These are phyloP conservation scores for Scleroderma bovista DNA, from an alignment of 768 basidiomycete genomes.

Conservation along the genomic window DNA sequence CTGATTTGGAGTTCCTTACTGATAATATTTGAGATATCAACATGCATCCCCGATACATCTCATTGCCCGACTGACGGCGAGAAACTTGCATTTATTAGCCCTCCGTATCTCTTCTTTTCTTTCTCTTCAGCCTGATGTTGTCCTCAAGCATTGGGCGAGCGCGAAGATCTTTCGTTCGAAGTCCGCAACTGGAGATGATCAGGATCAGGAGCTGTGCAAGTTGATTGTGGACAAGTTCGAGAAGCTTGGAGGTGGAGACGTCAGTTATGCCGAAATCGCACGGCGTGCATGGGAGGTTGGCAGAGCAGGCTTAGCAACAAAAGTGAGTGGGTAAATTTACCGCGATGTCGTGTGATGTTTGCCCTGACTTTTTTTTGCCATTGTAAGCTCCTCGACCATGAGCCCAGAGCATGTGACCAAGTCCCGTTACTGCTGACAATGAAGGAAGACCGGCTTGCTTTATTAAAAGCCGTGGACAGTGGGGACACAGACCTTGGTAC, in stretches of 20 bases:
- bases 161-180: slow-evolving; percentile 81
- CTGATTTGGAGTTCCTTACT: neutral
- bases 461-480: slow-evolving; percentile 87
- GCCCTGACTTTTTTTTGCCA: neutral
- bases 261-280: slow-evolving; percentile 94
- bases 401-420: slow-evolving; percentile 82
- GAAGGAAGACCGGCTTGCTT: slow-evolving; percentile 88
- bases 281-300: slow-evolving; percentile 91
- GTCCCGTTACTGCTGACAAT: slow-evolving; percentile 90
- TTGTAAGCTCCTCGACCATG: slow-evolving; percentile 80
- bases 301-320: slow-evolving; percentile 72
- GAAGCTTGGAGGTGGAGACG: slow-evolving; percentile 67
- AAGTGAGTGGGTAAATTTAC: slow-evolving; percentile 42
- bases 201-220: slow-evolving; percentile 74
- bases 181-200: slow-evolving; percentile 51
- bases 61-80: slow-evolving; percentile 75
- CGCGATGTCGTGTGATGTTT: neutral
- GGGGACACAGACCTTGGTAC: slow-evolving; percentile 92
- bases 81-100: slow-evolving; percentile 88
- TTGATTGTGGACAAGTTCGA: slow-evolving; percentile 89
- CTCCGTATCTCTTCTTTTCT: slow-evolving; percentile 85
- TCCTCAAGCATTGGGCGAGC: slow-evolving; percentile 94
- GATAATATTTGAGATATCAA: slow-evolving; percentile 54
- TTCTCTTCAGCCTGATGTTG: slow-evolving; percentile 75
- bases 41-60: slow-evolving; percentile 77